Percentiles rank a stretch among this genome's conserved stretches.
Evolutionary conservation across 805 yeast species (phyloP).

Genomic region (Candida oleophila): DNA sequence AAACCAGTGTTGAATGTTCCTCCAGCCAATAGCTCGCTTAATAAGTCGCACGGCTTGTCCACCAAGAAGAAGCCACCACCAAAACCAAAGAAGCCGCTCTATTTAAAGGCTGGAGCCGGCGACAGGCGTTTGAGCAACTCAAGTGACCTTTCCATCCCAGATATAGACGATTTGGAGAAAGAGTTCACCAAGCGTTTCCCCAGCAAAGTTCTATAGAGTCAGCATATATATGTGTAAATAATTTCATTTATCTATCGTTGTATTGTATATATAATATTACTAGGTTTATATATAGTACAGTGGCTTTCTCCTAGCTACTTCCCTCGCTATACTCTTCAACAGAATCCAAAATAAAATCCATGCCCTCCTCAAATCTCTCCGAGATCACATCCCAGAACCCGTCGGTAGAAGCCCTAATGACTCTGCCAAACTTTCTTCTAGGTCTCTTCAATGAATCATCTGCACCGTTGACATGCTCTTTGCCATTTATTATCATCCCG

Average conservation of each 20-base stretch:
- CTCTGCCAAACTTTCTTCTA: constrained; percentile 88
- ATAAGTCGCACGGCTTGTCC: not conserved
- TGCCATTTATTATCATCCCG: constrained; percentile 7
- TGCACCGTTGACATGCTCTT: constrained; percentile 15
- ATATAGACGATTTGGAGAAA: constrained; percentile 58
- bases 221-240: not conserved
- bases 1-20: constrained; percentile 11
- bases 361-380: constrained; percentile 82
- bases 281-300: constrained; percentile 3
- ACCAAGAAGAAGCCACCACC: constrained; percentile 49
- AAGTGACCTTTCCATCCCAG: constrained; percentile 47
- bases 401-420: constrained; percentile 68
- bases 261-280: not conserved
- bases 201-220: constrained; percentile 44
- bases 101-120: constrained; percentile 36
- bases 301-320: constrained; percentile 11
- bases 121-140: constrained; percentile 30
- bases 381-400: constrained; percentile 74
- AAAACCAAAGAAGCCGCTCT: constrained; percentile 63
- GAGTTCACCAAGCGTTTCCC: constrained; percentile 61
- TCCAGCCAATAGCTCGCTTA: constrained; percentile 16
- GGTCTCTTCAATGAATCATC: constrained; percentile 60
- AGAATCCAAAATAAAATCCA: constrained; percentile 79
- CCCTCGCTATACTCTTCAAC: constrained; percentile 52
- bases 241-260: not conserved